phyloP scores from a whole-genome alignment of 441 rosid genomes.

The Syzygium malaccense region DNA sequence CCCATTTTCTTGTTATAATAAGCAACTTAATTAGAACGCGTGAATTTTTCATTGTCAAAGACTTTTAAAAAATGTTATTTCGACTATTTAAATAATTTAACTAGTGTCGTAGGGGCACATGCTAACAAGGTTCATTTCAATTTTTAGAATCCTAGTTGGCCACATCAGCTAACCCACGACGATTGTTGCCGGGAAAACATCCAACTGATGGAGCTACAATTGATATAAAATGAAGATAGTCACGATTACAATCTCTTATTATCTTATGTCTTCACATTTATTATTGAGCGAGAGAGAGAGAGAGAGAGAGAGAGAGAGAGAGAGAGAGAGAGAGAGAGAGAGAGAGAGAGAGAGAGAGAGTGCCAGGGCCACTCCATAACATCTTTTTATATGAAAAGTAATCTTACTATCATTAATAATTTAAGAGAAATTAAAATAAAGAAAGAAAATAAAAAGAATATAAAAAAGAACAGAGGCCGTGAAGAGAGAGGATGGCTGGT shows the following conservation, averaged over 20 bases:
- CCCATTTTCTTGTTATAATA: not conserved
- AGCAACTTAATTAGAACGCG: accelerated
- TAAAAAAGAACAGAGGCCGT: accelerated
- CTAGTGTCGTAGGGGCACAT: not conserved
- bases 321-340: not conserved
- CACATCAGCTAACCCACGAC: not conserved
- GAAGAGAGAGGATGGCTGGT: not conserved
- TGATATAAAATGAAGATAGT: not conserved
- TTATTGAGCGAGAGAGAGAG: not conserved
- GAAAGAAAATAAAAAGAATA: no score
- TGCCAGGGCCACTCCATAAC: no score
- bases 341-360: not conserved
- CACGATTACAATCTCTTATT: not conserved
- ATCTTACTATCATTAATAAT: not conserved
- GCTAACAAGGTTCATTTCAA: not conserved
- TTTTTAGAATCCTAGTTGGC: not conserved
- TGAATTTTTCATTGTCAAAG: not conserved
- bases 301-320: not conserved
- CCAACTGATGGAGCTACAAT: not conserved
- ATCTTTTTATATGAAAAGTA: not conserved
- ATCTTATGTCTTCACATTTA: not conserved
- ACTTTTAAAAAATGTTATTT: not conserved
- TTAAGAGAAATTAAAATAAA: not conserved
- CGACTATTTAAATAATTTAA: not conserved
- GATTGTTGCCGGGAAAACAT: not conserved